Percentiles rank a stretch among this genome's conserved stretches.
Evolutionary conservation across 2,329 filamentous ascomycete genomes (phyloP).

Genomic region (Hypocreales sp.): DNA sequence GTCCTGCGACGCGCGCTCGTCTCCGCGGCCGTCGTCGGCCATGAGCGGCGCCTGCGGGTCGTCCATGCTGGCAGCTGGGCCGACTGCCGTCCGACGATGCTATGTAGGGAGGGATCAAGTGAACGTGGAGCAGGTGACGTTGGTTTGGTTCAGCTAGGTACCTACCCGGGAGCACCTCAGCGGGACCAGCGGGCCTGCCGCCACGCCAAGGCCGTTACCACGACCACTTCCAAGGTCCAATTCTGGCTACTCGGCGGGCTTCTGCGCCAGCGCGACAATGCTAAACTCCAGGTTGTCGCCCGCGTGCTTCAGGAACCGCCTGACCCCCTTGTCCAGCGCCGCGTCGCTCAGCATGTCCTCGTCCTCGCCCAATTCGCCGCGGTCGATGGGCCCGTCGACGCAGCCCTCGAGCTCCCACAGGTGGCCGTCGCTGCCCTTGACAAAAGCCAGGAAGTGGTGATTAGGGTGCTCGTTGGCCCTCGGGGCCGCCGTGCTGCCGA

Average conservation of each 20-base stretch:
- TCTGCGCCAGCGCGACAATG: constrained; percentile 19
- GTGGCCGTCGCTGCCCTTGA: constrained; percentile 46
- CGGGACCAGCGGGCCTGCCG: too few relatives aligned
- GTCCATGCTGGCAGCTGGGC: constrained; percentile 14
- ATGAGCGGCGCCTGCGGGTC: constrained; percentile 24
- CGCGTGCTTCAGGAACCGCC: constrained; percentile 22
- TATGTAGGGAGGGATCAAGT: too few relatives aligned
- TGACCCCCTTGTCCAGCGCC: constrained; percentile 47
- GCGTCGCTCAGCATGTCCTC: constrained; percentile 51
- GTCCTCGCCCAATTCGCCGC: constrained; percentile 35
- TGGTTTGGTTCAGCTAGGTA: too few relatives aligned
- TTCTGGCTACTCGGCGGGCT: neutral
- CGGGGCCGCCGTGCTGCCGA: constrained; percentile 53
- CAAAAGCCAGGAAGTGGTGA: constrained; percentile 70
- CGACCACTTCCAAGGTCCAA: too few relatives aligned
- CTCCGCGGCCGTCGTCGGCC: constrained; percentile 11
- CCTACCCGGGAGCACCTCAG: too few relatives aligned
- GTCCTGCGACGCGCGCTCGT: constrained; percentile 15
- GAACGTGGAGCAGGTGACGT: too few relatives aligned
- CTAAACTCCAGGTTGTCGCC: constrained; percentile 22
- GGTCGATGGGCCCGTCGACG: constrained; percentile 56
- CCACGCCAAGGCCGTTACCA: too few relatives aligned
- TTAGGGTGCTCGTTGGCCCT: constrained; percentile 44
- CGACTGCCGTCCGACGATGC: too few relatives aligned
- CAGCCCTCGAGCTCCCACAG: constrained; percentile 72